Percentiles rank a stretch among this genome's conserved stretches.
phyloP scores from a whole-genome alignment of 441 rosid genomes.

The Pelargonium fulgidum region DNA sequence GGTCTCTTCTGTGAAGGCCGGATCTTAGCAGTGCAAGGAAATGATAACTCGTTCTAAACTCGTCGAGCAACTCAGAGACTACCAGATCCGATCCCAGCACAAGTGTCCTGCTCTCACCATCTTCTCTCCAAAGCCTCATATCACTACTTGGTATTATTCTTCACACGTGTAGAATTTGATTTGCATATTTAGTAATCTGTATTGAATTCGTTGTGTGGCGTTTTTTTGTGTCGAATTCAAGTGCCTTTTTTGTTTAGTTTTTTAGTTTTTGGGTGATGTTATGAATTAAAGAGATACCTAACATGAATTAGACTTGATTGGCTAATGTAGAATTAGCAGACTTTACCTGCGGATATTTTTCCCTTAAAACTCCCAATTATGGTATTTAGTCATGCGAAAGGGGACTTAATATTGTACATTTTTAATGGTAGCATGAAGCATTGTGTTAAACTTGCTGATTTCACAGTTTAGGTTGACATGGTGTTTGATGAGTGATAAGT shows the following conservation, averaged over 20 bases:
- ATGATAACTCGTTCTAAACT: slow-evolving; percentile 47
- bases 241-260: too few relatives aligned
- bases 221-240: too few relatives aligned
- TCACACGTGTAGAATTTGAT: too few relatives aligned
- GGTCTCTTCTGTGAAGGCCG: neutral
- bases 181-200: too few relatives aligned
- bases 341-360: too few relatives aligned
- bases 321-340: too few relatives aligned
- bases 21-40: slow-evolving; percentile 11
- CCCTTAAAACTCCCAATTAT: neutral
- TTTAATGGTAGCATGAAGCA: neutral
- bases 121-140: slow-evolving; percentile 44
- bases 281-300: neutral
- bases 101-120: slow-evolving; percentile 35
- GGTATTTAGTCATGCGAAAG: neutral
- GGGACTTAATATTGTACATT: neutral
- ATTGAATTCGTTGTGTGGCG: too few relatives aligned
- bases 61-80: slow-evolving; percentile 43
- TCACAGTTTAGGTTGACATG: too few relatives aligned
- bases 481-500: neutral
- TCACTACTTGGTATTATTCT: slow-evolving; percentile 34
- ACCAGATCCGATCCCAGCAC: slow-evolving; percentile 47
- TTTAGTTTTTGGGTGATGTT: too few relatives aligned
- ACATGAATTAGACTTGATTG: neutral
- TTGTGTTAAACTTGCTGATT: neutral